These are phyloP conservation scores for Hibiscus syriacus DNA, from an alignment of 345 rosid species.

Conservation along the genomic window DNA sequence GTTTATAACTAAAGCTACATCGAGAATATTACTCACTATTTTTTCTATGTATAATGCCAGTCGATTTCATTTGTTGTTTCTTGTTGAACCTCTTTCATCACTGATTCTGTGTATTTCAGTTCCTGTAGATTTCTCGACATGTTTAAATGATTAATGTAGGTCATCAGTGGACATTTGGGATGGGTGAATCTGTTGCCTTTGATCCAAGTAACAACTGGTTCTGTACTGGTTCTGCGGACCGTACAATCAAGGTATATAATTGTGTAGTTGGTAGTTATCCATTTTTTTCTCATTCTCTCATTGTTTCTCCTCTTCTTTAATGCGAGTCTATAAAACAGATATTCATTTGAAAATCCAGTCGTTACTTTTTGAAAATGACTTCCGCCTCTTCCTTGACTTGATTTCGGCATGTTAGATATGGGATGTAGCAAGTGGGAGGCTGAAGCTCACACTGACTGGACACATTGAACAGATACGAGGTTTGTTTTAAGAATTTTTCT, in stretches of 20 bases:
- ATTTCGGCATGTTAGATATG: constrained; percentile 55
- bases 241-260: constrained; percentile 40
- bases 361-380: background rate
- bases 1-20: too few relatives aligned
- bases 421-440: constrained; percentile 88
- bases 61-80: background rate
- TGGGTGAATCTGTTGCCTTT: constrained; percentile 95
- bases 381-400: background rate
- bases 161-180: constrained; percentile 95
- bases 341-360: background rate
- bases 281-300: background rate
- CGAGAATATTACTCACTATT: too few relatives aligned
- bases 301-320: background rate
- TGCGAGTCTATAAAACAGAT: background rate
- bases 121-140: constrained; percentile 12
- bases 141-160: constrained; percentile 32
- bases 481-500: constrained; percentile 14
- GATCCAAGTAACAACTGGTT: constrained; percentile 98
- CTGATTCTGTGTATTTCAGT: background rate
- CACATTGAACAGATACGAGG: constrained; percentile 96
- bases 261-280: background rate
- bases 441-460: constrained; percentile 90
- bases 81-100: background rate
- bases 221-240: constrained; percentile 97
- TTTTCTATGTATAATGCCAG: too few relatives aligned